Base-by-base conservation (phyloP, 2,329 filamentous ascomycete species). In the Penicillium hesseltinei region DNA sequence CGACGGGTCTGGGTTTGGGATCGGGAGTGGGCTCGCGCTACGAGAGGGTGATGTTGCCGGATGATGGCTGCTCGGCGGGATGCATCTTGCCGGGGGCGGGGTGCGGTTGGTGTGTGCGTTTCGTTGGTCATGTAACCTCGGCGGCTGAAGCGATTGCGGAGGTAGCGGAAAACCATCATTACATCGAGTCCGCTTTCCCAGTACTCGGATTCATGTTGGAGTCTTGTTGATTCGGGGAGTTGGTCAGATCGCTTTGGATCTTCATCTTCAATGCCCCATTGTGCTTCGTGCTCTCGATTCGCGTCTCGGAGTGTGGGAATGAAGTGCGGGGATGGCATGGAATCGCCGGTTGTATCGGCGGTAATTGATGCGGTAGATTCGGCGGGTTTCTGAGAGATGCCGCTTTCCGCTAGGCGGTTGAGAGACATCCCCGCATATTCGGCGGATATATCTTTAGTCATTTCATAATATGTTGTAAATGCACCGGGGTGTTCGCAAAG, bases 121-220 rank as follows among this genome's bases (percentile, higher is more conserved):
- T 67, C 68, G 45, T 65, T 65, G 47, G 61, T 47, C 65, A 67
- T 67, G 43, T 65, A 67, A 21, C 66, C 78, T 77, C 17, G 83
- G 78, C 57, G 85, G 80, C 69, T 69, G 73, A 96, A 93, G 58
- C 90, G 87, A 19, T 85, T 89, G 57, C 88, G 85, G 31, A 96
- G 82, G 70, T 94, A 97, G 48, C 88, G 86, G 78, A 97, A 97
- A 35, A 97, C 90, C 72, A 96, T 89, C 70, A 89, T 90, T 63
- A 97, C 85, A 69, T 97, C 92, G 5, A 97, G 82, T 53, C 96
- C 90, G 59, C 88, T 87, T 75, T 97, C 92, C 94, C 94, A 99
- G 70, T 96, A 94, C 36, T 94, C 90, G 23, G 79, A 79, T 57
- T 86, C 84, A 46, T 76, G 73, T 66, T 90, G 77, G 35, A 80